These are phyloP conservation scores for Clitopilus hobsonii DNA, from an alignment of 768 basidiomycete species.

Conservation along the genomic window DNA sequence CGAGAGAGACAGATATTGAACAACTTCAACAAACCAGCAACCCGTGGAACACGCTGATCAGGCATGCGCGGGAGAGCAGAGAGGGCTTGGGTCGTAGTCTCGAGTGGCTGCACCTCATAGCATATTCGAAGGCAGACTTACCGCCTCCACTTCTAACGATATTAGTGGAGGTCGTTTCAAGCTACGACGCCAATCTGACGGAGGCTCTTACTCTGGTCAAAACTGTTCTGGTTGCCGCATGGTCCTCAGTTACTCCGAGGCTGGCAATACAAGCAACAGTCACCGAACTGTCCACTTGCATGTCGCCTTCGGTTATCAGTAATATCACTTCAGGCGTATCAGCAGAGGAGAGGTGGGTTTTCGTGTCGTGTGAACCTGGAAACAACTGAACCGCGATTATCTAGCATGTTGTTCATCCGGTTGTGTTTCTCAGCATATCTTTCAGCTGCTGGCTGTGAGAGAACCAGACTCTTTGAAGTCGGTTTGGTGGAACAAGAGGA, in stretches of 20 bases:
- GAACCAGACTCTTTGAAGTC: constrained; percentile 36
- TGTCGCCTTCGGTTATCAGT: constrained; percentile 34
- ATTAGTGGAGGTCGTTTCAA: constrained; percentile 35
- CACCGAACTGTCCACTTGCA: constrained; percentile 40
- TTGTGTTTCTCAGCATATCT: constrained; percentile 59
- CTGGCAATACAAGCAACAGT: constrained; percentile 39
- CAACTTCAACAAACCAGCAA: neutral
- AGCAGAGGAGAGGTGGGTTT: constrained; percentile 30
- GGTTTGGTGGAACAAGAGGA: constrained; percentile 47
- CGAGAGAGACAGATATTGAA: constrained; percentile 38
- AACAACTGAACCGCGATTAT: no score
- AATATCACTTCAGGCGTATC: constrained; percentile 25
- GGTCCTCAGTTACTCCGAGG: constrained; percentile 43
- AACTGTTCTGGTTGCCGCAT: constrained; percentile 50
- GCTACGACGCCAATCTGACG: constrained; percentile 33
- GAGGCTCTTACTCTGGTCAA: constrained; percentile 50
- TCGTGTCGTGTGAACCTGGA: no score
- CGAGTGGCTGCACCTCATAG: constrained; percentile 56
- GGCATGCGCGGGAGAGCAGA: constrained; percentile 30
- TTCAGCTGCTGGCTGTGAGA: constrained; percentile 63
- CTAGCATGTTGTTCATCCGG: constrained; percentile 40
- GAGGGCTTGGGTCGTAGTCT: constrained; percentile 44
- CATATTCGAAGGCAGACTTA: constrained; percentile 62
- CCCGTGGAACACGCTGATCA: neutral
- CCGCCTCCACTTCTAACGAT: constrained; percentile 46